Base-by-base conservation (phyloP, 164 flowering plant genomes). In the Nymphaea colorata region DNA sequence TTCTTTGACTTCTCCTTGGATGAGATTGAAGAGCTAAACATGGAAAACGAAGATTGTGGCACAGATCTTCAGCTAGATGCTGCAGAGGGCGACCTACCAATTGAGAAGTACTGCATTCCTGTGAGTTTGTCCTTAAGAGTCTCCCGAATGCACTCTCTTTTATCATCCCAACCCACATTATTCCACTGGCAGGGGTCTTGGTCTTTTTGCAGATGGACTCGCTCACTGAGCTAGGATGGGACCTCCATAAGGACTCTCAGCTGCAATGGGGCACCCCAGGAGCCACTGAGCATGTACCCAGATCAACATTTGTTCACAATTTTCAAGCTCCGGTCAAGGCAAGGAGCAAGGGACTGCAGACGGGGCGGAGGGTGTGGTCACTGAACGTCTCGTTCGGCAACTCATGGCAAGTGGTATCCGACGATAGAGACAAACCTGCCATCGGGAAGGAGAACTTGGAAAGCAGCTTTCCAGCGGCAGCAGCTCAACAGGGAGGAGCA, bases 371-470 rank as follows among this genome's bases (percentile, higher is more conserved):
- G n/a, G 42, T 17, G 16, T 41, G 64, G 64, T 61, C 64, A 61
- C 64, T 41, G 42, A 61, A 17, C 3, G 25, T 61, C 42, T 8
- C 42, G 7, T 61, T 17, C 3, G 42, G 64, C 17, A 10, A 61
- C n/a, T 10, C 64, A 4, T 61, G 4, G 10, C 41, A 41, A 17
- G n/a, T 17, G 42, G n/a, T 17, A 61, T 41, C 3, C n/a, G 41
- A 12, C 7, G 64, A 17, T 8, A 12, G 17, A 11, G 64, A 17
- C 7, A 41, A 61, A 61, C 7, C 41, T 55, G 59, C 68, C 25
- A 44, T 73, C 68, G 65, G 62, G 71, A 76, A 68, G 67, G 70
- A 69, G 67, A 51, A 51, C 14, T 51, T 8, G 2, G 57, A 51
- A 51, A 15, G 14, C 12, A 51, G 57, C 10, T 51, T 15, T 8